Base-by-base conservation (phyloP, 345 rosid genomes). In the Salix brachista region DNA sequence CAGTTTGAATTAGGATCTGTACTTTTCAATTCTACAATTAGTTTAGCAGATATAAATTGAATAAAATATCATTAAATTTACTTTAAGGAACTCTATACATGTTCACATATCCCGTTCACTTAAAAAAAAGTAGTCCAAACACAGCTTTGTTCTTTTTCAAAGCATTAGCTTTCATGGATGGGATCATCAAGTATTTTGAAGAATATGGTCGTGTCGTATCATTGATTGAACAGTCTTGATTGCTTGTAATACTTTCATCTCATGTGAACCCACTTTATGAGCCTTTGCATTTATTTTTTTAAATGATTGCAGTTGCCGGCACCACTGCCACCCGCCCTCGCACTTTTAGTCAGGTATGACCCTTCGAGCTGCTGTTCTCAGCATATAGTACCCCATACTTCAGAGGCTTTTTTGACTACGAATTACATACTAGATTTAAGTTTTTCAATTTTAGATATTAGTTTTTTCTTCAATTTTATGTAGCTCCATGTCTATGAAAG, bases 291-390 rank as follows among this genome's bases (percentile, higher is more conserved):
- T 65, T 32, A 32, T 65, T 36, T 18, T 34, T 30, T 65, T 65
- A 37, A 25, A 32, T 69, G 12, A 54, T 28, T 69, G 37, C 67
- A 76, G 74, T 69, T 69, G 66, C 79, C 41, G 74, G 79, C 11
- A 69, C 67, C 73, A 68, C 18, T 4, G 50, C 74, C 30, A 28
- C 79, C 1, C 73, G 74, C 21, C 79, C 79, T 28, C 54, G 68
- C 5, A 56, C 73, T 8, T 69, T 76, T 32, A 76, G 69, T 58
- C 73, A 61, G 73, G 79, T 76, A 44, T 44, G 17, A 46, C 11
- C 8, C 39, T 76, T 2, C 12, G 58, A 23, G 23, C 25, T 71
- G 39, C 6, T 30, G 19, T 65, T 13, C 68, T 32, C 19, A 34
- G 8, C 30, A 65, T 65, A 34, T 37, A 4, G 16, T 65, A 65